Conservation (phyloP, 2,329 filamentous ascomycete genomes). For the Calycina marina region DNA sequence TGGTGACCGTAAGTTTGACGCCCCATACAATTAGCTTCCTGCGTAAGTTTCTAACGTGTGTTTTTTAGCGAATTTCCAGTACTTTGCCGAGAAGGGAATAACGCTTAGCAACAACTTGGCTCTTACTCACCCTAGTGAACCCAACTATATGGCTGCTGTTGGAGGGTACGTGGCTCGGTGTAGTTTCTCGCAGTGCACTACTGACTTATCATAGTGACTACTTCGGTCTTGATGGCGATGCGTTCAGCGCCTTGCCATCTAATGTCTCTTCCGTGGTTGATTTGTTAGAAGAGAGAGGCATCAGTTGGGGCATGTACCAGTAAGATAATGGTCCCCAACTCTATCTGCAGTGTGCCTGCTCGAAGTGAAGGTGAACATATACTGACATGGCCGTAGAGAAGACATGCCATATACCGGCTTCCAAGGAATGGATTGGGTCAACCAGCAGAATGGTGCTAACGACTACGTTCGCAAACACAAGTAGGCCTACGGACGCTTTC, state of each 20-base stretch:
- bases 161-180: slow-evolving; percentile 30
- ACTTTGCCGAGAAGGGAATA: slow-evolving; percentile 46
- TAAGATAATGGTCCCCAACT: too few species aligned
- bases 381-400: too few species aligned
- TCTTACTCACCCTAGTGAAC: slow-evolving; percentile 59
- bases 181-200: too few species aligned
- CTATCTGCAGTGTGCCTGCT: too few species aligned
- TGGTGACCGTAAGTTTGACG: slow-evolving; percentile 39
- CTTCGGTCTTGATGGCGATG: slow-evolving; percentile 58
- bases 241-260: slow-evolving; percentile 39
- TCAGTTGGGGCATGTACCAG: slow-evolving; percentile 60
- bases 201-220: slow-evolving; percentile 29
- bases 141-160: slow-evolving; percentile 58
- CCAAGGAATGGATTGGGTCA: slow-evolving; percentile 47
- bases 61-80: slow-evolving; percentile 34
- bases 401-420: slow-evolving; percentile 64
- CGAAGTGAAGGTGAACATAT: too few species aligned
- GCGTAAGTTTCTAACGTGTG: slow-evolving; percentile 18
- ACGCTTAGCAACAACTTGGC: slow-evolving; percentile 43
- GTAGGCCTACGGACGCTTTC: too few species aligned
- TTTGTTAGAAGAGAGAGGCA: slow-evolving; percentile 47
- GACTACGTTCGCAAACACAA: slow-evolving; percentile 81
- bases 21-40: neutral
- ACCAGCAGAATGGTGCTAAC: slow-evolving; percentile 50
- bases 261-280: slow-evolving; percentile 57